Conservation (phyloP, 2,329 filamentous ascomycete species). For the Monosporascus sp. region DNA sequence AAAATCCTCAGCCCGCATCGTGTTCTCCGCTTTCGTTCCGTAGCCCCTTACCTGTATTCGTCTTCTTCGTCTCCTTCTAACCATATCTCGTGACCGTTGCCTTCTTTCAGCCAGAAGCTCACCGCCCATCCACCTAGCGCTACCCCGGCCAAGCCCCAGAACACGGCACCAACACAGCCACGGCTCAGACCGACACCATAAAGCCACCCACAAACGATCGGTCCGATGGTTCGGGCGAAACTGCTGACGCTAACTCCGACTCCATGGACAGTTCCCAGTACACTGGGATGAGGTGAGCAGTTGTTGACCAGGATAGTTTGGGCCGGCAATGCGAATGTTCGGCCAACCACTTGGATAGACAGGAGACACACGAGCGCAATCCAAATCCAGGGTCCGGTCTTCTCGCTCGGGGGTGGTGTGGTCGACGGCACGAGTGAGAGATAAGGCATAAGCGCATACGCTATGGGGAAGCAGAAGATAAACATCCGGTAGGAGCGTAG, state of each 20-base stretch:
- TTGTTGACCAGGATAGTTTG: conserved; percentile 44
- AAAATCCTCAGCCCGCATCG: background rate
- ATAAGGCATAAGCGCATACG: conserved; percentile 66
- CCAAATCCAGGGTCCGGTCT: conserved; percentile 58
- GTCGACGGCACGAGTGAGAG: conserved; percentile 58
- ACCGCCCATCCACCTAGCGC: conserved; percentile 44
- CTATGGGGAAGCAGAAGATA: conserved; percentile 63
- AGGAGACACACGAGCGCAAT: conserved; percentile 57
- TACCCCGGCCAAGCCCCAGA: conserved; percentile 49
- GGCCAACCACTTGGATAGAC: conserved; percentile 58
- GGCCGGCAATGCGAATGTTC: conserved; percentile 55
- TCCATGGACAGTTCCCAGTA: conserved; percentile 44
- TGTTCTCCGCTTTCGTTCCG: background rate
- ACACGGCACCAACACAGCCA: conserved; percentile 54
- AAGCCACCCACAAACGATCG: conserved; percentile 53
- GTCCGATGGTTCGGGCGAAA: conserved; percentile 54
- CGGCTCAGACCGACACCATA: conserved; percentile 54
- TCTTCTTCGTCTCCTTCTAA: conserved; percentile 55
- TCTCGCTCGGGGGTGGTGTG: conserved; percentile 42
- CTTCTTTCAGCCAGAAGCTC: conserved; percentile 54
- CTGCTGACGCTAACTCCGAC: conserved; percentile 54
- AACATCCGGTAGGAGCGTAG: conserved; percentile 63
- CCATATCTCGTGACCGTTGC: conserved; percentile 60
- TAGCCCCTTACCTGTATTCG: conserved; percentile 4
- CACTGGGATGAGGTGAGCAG: conserved; percentile 42